Evolutionary conservation across 768 basidiomycete species (phyloP), one percentile per base, ranked within the genome.

Genomic region (Mycena maculata): DNA sequence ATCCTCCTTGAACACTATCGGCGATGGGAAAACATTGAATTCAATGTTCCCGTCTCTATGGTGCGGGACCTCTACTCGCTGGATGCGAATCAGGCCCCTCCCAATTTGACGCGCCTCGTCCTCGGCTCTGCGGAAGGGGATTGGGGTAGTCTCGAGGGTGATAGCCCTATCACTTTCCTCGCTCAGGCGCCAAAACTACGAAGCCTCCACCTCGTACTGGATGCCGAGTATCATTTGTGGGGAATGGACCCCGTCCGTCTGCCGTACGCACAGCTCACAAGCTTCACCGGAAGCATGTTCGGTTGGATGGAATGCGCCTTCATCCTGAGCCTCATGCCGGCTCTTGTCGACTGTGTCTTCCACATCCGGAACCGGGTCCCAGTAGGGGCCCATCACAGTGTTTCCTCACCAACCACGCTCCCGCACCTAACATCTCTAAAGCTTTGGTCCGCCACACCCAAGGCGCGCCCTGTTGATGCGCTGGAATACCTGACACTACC

Each of bases 261-360:
- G 11, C 66, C 66, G 4, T 67, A 52, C 11, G 23, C 6, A 1
- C 60, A 61, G 50, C 27, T 67, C 15, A 60, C 59, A 10, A 61
- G 33, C n/a, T 56, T 62, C 60, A 67, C 54, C 6, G 66, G 60
- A 13, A 62, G 60, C 18, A 39, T 18, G 12, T 67, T 67, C 60
- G 12, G 22, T 13, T 11, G 30, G 4, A 7, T 16, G 23, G 66
- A 67, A 50, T 56, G 53, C 27, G 28, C 62, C 36, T 23, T 16
- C 8, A 11, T 67, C 10, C 39, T 67, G 4, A n/a, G 9, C 18
- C 18, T 33, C 5, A 57, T 22, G 18, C 45, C 60, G 36, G 48
- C 45, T 20, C 66, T 67, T 5, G 39, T 67, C 38, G 36, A 67
- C 5, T 67, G 60, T 18, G 66, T 52, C 13, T 61, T 67, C 25